Percentiles rank a stretch among this genome's conserved stretches.
phyloP scores from a whole-genome alignment of 148 eudicot genomes.

The Amaranthus hypochondriacus region DNA sequence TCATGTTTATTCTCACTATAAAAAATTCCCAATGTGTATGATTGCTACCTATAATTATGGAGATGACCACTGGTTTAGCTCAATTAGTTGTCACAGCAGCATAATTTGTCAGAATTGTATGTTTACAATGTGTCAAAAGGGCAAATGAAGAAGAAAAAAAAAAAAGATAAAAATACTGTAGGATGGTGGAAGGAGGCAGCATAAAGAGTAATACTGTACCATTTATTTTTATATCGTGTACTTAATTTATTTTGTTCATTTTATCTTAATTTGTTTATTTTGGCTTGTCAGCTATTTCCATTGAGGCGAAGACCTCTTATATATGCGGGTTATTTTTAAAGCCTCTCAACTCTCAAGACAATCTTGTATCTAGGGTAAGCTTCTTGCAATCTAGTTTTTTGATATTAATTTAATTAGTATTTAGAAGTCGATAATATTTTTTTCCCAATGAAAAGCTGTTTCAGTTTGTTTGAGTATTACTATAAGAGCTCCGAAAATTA shows the following conservation, averaged over 20 bases:
- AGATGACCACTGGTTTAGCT: constrained; percentile 25
- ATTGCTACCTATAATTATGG: constrained; percentile 36
- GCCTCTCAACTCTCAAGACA: no score
- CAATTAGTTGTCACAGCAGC: constrained; percentile 9
- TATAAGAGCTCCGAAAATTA: no score
- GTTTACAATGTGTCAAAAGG: constrained; percentile 21
- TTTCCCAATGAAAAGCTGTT: no score
- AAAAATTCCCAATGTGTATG: constrained; percentile 18
- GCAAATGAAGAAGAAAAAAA: background rate
- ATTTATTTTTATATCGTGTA: background rate
- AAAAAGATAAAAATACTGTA: background rate
- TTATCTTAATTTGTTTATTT: background rate
- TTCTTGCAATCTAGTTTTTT: no score
- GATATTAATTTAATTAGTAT: no score
- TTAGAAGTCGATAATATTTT: no score
- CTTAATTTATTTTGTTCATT: background rate
- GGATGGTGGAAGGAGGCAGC: constrained; percentile 9
- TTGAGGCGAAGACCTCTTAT: no score
- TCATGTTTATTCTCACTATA: constrained; percentile 31
- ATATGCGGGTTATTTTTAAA: no score
- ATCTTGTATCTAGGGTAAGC: no score
- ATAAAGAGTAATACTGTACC: background rate
- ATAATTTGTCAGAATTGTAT: background rate
- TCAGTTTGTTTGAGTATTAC: no score
- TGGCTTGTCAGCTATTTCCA: background rate